These are phyloP conservation scores for Penicillium angulare DNA, from an alignment of 495 filamentous ascomycete genomes.

Conservation along the genomic window DNA sequence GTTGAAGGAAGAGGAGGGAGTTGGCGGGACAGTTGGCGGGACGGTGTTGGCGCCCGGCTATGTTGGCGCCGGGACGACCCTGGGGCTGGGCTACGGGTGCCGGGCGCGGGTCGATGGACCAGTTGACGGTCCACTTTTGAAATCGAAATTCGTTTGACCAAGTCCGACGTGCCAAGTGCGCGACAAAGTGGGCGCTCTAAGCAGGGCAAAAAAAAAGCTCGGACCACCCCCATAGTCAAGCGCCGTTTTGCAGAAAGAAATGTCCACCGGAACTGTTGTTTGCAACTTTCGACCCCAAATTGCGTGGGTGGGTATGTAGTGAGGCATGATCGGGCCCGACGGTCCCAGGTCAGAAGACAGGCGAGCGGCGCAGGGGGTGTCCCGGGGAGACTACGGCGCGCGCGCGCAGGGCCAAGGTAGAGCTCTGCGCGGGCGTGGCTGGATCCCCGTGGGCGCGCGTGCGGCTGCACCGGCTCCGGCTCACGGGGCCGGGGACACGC, in stretches of 20 bases:
- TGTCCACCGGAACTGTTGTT: not conserved
- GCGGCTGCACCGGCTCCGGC: no score
- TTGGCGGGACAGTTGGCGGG: no score
- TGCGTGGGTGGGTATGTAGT: slow-evolving; percentile 19
- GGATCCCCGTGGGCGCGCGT: slow-evolving; percentile 73
- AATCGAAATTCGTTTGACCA: no score
- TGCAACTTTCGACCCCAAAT: slow-evolving; percentile 1
- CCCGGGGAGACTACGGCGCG: not conserved
- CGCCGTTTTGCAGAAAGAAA: slow-evolving; percentile 1
- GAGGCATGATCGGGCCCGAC: slow-evolving; percentile 7
- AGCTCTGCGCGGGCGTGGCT: slow-evolving; percentile 59
- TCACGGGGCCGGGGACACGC: slow-evolving; percentile 31
- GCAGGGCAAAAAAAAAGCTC: not conserved
- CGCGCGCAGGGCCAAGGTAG: slow-evolving; percentile 1
- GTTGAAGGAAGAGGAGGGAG: no score
- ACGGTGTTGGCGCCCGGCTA: no score
- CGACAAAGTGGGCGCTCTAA: not conserved
- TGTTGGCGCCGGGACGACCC: no score
- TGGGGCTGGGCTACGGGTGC: no score
- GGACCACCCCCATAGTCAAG: slow-evolving; percentile 12
- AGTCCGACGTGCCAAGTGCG: no score
- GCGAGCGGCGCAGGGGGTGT: not conserved
- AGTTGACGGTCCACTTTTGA: not conserved
- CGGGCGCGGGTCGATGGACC: no score
- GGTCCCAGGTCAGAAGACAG: not conserved